A percentile compares a stretch with the other conserved stretches of the same genome.
These are phyloP conservation scores for Colletotrichum sp. DNA, from an alignment of 2,329 filamentous ascomycete species.

Conservation along the genomic window DNA sequence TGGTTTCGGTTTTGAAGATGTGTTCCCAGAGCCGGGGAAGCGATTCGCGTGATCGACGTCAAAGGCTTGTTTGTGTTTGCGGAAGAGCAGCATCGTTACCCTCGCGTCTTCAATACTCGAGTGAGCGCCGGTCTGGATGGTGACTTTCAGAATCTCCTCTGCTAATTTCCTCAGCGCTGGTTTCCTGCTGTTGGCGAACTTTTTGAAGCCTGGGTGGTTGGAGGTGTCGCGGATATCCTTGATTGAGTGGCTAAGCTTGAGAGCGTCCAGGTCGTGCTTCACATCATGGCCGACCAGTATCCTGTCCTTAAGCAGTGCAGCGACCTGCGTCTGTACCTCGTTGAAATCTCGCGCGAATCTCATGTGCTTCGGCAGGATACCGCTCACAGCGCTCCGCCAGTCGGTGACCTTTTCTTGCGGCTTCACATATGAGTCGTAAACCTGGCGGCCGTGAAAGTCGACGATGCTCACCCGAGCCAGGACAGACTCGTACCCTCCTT, in stretches of 20 bases:
- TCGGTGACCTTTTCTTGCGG: conserved; percentile 82
- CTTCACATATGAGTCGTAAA: conserved; percentile 93
- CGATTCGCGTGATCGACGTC: conserved; percentile 79
- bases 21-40: conserved; percentile 46
- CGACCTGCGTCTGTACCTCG: conserved; percentile 77
- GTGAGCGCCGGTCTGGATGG: conserved; percentile 69
- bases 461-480: conserved; percentile 89
- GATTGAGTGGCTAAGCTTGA: conserved; percentile 80
- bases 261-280: conserved; percentile 76
- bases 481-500: conserved; percentile 71
- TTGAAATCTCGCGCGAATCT: conserved; percentile 72
- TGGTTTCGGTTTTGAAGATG: conserved; percentile 28
- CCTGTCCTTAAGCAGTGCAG: conserved; percentile 69
- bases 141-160: conserved; percentile 60
- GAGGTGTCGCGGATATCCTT: conserved; percentile 86
- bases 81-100: conserved; percentile 88
- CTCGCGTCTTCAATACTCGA: conserved; percentile 81
- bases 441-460: conserved; percentile 89
- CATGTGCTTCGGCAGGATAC: conserved; percentile 79
- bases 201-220: conserved; percentile 75
- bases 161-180: conserved; percentile 69
- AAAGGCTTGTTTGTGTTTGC: conserved; percentile 82
- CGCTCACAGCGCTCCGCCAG: conserved; percentile 88
- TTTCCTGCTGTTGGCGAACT: conserved; percentile 70
- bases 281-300: conserved; percentile 87